Base-by-base conservation (phyloP, 1,284 basidiomycete genomes). In the Ceratobasidium theobromae region DNA sequence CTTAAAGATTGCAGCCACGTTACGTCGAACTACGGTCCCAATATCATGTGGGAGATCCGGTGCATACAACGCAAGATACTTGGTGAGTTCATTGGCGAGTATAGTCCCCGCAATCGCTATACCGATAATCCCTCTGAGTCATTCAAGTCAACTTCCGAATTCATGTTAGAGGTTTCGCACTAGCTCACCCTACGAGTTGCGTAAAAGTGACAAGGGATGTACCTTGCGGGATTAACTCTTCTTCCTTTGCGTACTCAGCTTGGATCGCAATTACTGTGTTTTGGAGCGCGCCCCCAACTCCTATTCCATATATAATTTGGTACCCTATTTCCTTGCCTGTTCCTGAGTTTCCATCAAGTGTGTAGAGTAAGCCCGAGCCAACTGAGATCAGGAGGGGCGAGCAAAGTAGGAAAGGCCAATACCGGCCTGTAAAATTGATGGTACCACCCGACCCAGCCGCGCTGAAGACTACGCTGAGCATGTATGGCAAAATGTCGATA, bases 301-400 rank as follows among this genome's bases (percentile, higher is more conserved):
- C 69, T 3, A 69, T 33, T 35, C 71, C 76, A 21, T 77, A 71
- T 27, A 81, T 71, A 66, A 81, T 77, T 70, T 81, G 79, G 73
- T 71, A 80, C 0, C 80, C 80, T 62, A 78, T 76, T 25, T 62
- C 58, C 58, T 62, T 62, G 58, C 46, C 58, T 1, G 58, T 51
- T 4, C 58, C 58, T 4, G 45, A 46, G 43, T 70, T 14, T 14
- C 70, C 71, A 52, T 73, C 71, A 68, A 79, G 70, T 11, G 79
- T 80, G 75, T 75, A 80, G 32, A 81, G 73, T 4, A 81, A 73
- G 11, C 79, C 80, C 27, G 73, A 73, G 43, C 79, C 80, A 66
- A 79, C 70, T 25, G 71, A 64, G 21, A 74, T 69, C 53, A 80
- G 55, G 66, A 74, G 32, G 52, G 77, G 70, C 30, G 74, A 70